A percentile compares a stretch with the other conserved stretches of the same genome.
Conservation (phyloP, 176 grass and related monocot species). For the Aegilops bicornis region DNA sequence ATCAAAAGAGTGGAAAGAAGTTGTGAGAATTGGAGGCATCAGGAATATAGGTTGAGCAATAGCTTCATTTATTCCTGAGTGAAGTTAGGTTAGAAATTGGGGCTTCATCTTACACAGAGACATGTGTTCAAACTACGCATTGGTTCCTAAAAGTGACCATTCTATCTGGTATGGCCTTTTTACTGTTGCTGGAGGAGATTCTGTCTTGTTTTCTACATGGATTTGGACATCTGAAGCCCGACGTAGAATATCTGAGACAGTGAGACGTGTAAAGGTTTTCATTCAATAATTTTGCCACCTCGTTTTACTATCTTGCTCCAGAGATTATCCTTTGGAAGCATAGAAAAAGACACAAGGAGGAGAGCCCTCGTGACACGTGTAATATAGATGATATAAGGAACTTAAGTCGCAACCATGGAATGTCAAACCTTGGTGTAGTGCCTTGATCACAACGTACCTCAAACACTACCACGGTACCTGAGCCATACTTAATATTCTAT, state of each 20-base stretch:
- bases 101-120: neutral
- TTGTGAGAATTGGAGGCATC: neutral
- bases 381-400: neutral
- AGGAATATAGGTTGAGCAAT: neutral
- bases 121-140: neutral
- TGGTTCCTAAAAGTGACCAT: neutral
- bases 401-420: neutral
- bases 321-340: neutral
- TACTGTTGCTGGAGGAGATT: too few species aligned
- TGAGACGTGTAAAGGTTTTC: neutral
- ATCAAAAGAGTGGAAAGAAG: neutral
- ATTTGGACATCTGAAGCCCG: neutral
- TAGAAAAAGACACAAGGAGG: neutral
- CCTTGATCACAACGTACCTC: neutral
- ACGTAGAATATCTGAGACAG: too few species aligned
- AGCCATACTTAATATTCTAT: neutral
- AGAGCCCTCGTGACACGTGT: neutral
- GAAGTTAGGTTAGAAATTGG: neutral
- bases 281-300: neutral
- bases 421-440: neutral
- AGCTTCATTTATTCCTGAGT: neutral
- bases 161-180: neutral
- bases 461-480: neutral
- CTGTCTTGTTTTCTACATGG: neutral
- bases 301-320: neutral